Evolutionary conservation across 768 basidiomycete genomes (phyloP), one percentile per base, ranked within the genome.

Genomic region (Leccinum subgranulosum): DNA sequence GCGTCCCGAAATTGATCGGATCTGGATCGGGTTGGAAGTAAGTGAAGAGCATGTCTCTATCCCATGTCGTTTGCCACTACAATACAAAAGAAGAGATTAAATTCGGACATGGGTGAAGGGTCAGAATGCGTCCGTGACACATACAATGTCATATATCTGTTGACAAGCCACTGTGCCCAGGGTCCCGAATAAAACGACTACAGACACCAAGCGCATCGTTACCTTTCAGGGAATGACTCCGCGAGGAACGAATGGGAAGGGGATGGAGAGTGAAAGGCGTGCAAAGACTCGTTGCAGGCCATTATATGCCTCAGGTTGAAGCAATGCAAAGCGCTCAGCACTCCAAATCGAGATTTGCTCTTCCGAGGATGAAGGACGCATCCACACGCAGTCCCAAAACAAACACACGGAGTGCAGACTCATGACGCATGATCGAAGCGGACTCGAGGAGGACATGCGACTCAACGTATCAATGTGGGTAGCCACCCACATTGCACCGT

Each of bases 61-160:
- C 65, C 74, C 71, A 74, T 3, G 73, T 74, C 19, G 82, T 85
- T 76, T 85, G 82, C 80, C 81, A 85, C 85, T 86, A 52, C 39
- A 41, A 19, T 19, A n/a, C n/a, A n/a, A 10, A 39, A 36, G 27
- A 19, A 50, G 49, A 23, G 14, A 45, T 31, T 10, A 33, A 8
- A 29, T 29, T 6, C 29, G 47, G 23, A 39, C 6, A 45, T 58
- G 54, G 53, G 52, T 49, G 21, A 65, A 65, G 27, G 11, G 21
- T 17, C 1, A 15, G 28, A 34, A 47, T 36, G 23, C 12, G 10
- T 41, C 21, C 48, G 54, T 0, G 28, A 23, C 2, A 71, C 80
- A 54, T 60, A 83, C 82, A 29, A 81, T 75, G 54, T 81, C 82
- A 73, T 75, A 81, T 55, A 84, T 83, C 54, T 83, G 80, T 60